These are phyloP conservation scores for Pseudocercospora vitis DNA, from an alignment of 2,329 filamentous ascomycete species.

Conservation along the genomic window DNA sequence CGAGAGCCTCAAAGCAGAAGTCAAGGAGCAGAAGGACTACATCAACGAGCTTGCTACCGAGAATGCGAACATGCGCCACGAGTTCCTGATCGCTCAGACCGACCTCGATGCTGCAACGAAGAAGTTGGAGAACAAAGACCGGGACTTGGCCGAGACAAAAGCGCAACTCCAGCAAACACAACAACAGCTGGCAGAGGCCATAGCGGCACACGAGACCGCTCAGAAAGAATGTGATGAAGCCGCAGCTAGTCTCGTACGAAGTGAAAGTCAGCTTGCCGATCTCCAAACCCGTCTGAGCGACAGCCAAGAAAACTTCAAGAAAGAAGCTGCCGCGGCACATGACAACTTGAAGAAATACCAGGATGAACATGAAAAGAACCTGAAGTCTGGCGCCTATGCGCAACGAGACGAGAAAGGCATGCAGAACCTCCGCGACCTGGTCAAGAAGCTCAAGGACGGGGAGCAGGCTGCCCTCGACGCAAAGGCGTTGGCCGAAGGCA, in stretches of 20 bases:
- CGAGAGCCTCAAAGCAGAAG: slow-evolving; percentile 59
- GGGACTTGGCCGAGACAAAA: slow-evolving; percentile 37
- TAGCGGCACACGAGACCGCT: slow-evolving; percentile 39
- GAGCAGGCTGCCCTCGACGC: slow-evolving; percentile 55
- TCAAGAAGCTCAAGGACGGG: slow-evolving; percentile 56
- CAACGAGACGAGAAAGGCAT: slow-evolving; percentile 53
- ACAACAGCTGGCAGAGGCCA: slow-evolving; percentile 36
- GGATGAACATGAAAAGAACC: slow-evolving; percentile 45
- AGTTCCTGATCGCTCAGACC: slow-evolving; percentile 14
- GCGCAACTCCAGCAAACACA: slow-evolving; percentile 41
- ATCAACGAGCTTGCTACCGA: slow-evolving; percentile 69
- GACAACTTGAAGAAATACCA: slow-evolving; percentile 41
- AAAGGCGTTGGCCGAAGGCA: slow-evolving; percentile 51
- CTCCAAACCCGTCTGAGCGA: slow-evolving; percentile 49
- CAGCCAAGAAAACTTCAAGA: slow-evolving; percentile 43
- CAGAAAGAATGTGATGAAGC: slow-evolving; percentile 45
- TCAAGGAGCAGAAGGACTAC: slow-evolving; percentile 52
- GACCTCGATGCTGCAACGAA: slow-evolving; percentile 18
- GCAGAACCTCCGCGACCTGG: slow-evolving; percentile 56
- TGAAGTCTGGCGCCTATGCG: slow-evolving; percentile 52
- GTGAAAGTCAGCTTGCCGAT: slow-evolving; percentile 51
- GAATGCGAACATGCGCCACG: slow-evolving; percentile 52
- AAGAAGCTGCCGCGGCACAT: slow-evolving; percentile 33
- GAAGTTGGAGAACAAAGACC: slow-evolving; percentile 21
- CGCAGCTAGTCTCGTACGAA: slow-evolving; percentile 30